Evolutionary conservation across 75 land plant species (phyloP).

Genomic region (Sequoia sempervirens): DNA sequence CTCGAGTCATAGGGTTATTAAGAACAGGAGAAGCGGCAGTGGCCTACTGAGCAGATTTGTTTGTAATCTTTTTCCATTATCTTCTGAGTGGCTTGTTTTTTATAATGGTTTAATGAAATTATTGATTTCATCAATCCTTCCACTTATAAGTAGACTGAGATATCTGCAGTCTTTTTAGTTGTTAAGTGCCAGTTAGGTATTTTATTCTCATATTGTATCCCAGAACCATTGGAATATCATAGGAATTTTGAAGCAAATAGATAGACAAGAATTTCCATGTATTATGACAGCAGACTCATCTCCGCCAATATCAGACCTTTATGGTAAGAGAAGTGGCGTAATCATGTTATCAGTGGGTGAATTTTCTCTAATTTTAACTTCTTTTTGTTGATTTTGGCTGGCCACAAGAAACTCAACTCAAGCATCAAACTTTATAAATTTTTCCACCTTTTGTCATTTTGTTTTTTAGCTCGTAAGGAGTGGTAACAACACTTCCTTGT

Average conservation of each 20-base stretch:
- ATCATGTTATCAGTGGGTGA: neutral
- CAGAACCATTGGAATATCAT: neutral
- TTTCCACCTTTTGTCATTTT: neutral
- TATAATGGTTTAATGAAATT: neutral
- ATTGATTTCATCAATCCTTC: neutral
- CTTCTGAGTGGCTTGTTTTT: neutral
- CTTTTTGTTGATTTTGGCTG: neutral
- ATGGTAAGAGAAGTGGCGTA: neutral
- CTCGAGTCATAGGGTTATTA: neutral
- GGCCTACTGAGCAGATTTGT: neutral
- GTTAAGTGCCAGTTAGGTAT: neutral
- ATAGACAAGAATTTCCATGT: neutral
- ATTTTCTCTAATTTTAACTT: neutral
- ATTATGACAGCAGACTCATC: neutral
- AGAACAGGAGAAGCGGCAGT: neutral
- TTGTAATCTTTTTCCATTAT: neutral
- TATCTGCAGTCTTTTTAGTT: neutral
- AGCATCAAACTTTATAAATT: neutral
- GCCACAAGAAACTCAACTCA: neutral
- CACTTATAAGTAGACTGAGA: neutral
- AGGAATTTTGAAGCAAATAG: neutral
- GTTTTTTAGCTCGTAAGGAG: neutral
- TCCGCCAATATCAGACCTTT: neutral
- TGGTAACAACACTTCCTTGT: neutral
- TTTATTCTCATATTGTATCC: neutral